Evolutionary conservation across 306 rosid species (phyloP).

Genomic region (Psophocarpus tetragonolobus): DNA sequence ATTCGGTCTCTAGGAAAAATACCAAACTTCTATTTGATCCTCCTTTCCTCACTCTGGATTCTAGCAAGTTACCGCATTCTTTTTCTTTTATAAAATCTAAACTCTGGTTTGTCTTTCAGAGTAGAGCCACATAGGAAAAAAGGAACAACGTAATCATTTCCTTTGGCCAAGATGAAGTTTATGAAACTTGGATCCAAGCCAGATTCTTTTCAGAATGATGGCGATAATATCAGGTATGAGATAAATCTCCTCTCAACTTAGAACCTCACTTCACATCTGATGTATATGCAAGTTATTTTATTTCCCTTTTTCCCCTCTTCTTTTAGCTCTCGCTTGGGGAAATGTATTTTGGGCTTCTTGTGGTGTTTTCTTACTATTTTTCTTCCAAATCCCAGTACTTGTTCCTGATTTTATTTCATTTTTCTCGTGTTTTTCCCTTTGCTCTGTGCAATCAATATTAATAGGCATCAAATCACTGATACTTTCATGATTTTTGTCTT

Average conservation of each 20-base stretch:
- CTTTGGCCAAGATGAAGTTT: constrained; percentile 71
- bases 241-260: constrained; percentile 9
- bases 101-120: constrained; percentile 22
- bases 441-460: background rate
- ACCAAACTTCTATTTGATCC: constrained; percentile 36
- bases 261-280: constrained; percentile 23
- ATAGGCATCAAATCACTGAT: background rate
- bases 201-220: constrained; percentile 82
- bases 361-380: background rate
- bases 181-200: constrained; percentile 96
- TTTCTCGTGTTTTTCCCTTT: background rate
- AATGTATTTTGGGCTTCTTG: background rate
- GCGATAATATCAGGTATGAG: constrained; percentile 63
- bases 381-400: background rate
- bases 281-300: background rate
- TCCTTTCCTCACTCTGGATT: constrained; percentile 14
- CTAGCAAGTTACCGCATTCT: constrained; percentile 21
- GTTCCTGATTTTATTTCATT: constrained; percentile 8
- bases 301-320: background rate
- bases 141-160: background rate
- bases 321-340: constrained; percentile 13
- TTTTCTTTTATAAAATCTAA: background rate
- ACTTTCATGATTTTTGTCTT: background rate
- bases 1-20: constrained; percentile 60
- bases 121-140: background rate